Evolutionary conservation across 257 asterid genomes (phyloP), one percentile per base, ranked within the genome.

Genomic region (Solanum rostratum): DNA sequence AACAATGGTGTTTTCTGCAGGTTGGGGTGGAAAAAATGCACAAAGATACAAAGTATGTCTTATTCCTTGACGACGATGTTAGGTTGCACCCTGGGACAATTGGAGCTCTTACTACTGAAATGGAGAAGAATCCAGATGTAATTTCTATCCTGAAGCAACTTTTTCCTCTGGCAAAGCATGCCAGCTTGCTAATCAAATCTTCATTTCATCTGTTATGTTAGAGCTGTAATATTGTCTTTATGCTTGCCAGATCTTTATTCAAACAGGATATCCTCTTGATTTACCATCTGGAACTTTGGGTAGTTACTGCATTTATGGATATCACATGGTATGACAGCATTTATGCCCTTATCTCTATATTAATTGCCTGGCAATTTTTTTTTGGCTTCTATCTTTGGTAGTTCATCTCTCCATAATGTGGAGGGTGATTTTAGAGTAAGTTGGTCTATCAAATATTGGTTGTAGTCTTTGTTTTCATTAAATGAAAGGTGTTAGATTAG

Each of bases 201-300:
- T 46, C 84, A 80, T 68, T 85, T 71, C 76, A 24, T 65, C 39
- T 45, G 49, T 86, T 85, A 49, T 84, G 63, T 27, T 81, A 29
- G 82, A 76, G 69, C 41, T 81, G 45, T 81, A 65, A 73, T 60
- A 55, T 22, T 83, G 84, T 84, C 76, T 85, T 63, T 86, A 71
- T 81, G 53, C 22, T 62, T 84, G 73, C 88, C 97, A 97, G 99
- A 97, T 97, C 88, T 97, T 97, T 87, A 97, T 97, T 90, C 99
- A 97, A 88, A 97, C 99, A 69, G 99, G 99, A 84, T 97, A 97
- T 84, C 99, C 99, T 81, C 99, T 97, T 88, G 99, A 97, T 90
- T 90, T 97, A 88, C 99, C 99, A 57, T 97, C 99, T 55, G 99
- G 99, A 89, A 97, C 98, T 89, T 87, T 97, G 86, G 99, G 99